Percentiles rank a stretch among this genome's conserved stretches.
These are phyloP conservation scores for Clausena lansium DNA, from an alignment of 345 rosid genomes.

Conservation along the genomic window DNA sequence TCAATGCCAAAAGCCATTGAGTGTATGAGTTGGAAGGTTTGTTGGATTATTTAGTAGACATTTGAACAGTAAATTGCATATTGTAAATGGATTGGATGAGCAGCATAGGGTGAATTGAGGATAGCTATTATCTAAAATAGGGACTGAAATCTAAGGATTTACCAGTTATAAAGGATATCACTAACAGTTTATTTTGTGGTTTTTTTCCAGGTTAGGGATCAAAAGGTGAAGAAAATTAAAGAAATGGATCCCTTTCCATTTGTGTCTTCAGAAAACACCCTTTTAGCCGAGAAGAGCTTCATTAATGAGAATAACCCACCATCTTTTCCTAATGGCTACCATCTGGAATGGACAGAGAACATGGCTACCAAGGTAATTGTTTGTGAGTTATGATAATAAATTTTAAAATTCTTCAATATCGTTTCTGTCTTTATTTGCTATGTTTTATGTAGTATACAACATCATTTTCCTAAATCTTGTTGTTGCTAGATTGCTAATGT, in stretches of 20 bases:
- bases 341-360: slow-evolving; percentile 33
- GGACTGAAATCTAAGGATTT: neutral
- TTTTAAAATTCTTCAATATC: neutral
- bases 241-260: slow-evolving; percentile 36
- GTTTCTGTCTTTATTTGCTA: neutral
- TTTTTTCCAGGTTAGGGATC: slow-evolving; percentile 48
- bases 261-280: slow-evolving; percentile 51
- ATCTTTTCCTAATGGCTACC: slow-evolving; percentile 34
- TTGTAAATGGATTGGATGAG: neutral
- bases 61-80: neutral
- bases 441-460: neutral
- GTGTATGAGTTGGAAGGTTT: neutral
- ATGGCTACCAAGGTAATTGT: slow-evolving; percentile 38
- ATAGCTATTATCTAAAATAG: neutral
- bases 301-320: slow-evolving; percentile 29
- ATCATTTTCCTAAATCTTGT: slow-evolving; percentile 21
- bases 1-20: neutral
- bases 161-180: neutral
- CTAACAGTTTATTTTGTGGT: slow-evolving; percentile 5
- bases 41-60: neutral
- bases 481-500: slow-evolving; percentile 41
- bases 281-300: slow-evolving; percentile 58
- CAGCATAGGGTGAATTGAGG: neutral
- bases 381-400: neutral
- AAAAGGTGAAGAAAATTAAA: slow-evolving; percentile 44